Base-by-base conservation (phyloP, 257 asterid species). In the Penstemon newberryi region DNA sequence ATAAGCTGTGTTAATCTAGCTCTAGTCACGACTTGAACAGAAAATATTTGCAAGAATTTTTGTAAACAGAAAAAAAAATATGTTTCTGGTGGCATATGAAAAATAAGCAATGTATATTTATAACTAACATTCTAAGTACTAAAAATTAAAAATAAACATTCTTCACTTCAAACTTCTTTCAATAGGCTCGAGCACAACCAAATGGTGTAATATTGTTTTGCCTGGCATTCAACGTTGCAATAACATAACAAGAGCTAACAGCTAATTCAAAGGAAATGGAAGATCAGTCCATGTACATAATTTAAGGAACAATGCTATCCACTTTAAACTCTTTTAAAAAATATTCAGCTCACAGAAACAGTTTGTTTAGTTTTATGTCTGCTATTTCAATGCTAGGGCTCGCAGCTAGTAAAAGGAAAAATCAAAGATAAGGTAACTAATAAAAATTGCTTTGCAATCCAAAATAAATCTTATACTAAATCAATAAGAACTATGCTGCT, bases 1-100 rank as follows among this genome's bases (percentile, higher is more conserved):
- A 50, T 15, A 15, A 15, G 18, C 18, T 65, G 58, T 50, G n/a
- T 60, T 12, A n/a, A 56, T 15, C 62, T 33, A 56, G 61, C 61
- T 56, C 43, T 56, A 63, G 12, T 47, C 12, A 45, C 15, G 7
- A 63, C 2, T 15, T 44, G 11, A 7, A 6, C 38, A 5, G 41
- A 39, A 18, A 8, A 36, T 15, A 5, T 62, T 18, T 4, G 54
- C 33, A 4, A 33, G 39, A 19, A 11, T 39, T 36, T 62, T n/a
- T 18, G 19, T 15, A 59, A 15, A 25, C 33, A 25, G 33, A 25
- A 25, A 25, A 25, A 25, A 25, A 25, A 25, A 25, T 25, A 25
- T 25, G 33, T 25, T 25, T 25, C 33, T 25, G 37, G 58, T 40
- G 38, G 52, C 49, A 40, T 41, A 42, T 42, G 12, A 11, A 47